These are phyloP conservation scores for Anthoceros angustus DNA, from an alignment of 225 moss, liverwort and hornwort genomes.

Conservation along the genomic window DNA sequence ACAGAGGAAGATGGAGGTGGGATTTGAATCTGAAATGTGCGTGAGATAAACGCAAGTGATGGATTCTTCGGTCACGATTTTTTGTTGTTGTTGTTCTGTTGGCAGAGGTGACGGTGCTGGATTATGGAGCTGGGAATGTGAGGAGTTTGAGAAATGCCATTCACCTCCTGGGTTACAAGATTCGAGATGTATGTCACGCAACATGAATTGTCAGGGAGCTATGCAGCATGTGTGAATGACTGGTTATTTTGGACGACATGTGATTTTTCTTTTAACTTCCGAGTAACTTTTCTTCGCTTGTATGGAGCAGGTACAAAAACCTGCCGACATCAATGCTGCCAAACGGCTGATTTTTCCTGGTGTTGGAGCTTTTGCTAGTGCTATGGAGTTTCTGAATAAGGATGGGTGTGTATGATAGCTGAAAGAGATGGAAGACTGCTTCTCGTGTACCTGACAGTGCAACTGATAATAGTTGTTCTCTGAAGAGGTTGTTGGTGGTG, in stretches of 20 bases:
- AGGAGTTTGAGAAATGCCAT: conserved; percentile 90
- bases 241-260: not conserved
- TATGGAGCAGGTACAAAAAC: conserved; percentile 18
- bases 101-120: conserved; percentile 81
- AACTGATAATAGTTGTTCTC: not conserved
- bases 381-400: conserved; percentile 51
- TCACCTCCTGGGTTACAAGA: conserved; percentile 67
- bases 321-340: conserved; percentile 61
- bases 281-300: not conserved
- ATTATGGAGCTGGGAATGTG: conserved; percentile 98
- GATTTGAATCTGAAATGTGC: no score
- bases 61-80: no score
- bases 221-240: not conserved
- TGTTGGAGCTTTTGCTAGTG: conserved; percentile 71
- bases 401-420: conserved; percentile 34
- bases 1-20: no score
- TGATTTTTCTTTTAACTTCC: not conserved
- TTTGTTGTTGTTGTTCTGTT: not conserved
- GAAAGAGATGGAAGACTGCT: not conserved
- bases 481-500: no score
- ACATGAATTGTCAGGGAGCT: not conserved
- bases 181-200: conserved; percentile 39
- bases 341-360: conserved; percentile 79
- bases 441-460: not conserved
- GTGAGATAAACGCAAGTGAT: no score